These are phyloP conservation scores for Kodamaea nitidulidarum DNA, from an alignment of 805 yeast genomes.

Conservation along the genomic window DNA sequence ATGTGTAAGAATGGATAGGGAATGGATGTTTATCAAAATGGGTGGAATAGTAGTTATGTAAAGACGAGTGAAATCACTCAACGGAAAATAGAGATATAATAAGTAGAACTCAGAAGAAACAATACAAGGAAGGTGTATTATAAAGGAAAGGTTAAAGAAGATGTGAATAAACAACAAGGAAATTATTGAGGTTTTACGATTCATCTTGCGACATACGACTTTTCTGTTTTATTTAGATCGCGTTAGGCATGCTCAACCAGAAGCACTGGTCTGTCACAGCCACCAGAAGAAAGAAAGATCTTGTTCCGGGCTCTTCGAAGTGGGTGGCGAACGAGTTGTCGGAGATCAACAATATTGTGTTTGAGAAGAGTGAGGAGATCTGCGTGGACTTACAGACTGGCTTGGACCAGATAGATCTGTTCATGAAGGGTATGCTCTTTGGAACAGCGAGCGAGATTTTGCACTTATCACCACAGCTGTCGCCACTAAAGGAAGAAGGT, in stretches of 20 bases:
- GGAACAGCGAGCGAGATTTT: neutral
- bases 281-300: conserved; percentile 14
- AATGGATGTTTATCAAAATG: no score
- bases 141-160: no score
- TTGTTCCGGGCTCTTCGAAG: conserved; percentile 50
- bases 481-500: neutral
- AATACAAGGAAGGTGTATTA: no score
- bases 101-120: no score
- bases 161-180: no score
- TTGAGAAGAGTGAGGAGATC: conserved; percentile 35
- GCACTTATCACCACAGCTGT: neutral
- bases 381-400: conserved; percentile 37
- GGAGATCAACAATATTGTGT: conserved; percentile 35
- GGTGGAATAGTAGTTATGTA: no score
- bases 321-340: conserved; percentile 47
- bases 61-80: no score
- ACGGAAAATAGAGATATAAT: no score
- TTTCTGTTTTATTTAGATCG: neutral
- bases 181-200: no score
- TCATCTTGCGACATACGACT: neutral
- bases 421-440: conserved; percentile 32
- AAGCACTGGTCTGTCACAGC: conserved; percentile 9
- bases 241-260: conserved; percentile 5
- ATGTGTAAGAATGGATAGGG: no score
- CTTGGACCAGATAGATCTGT: conserved; percentile 39